Evolutionary conservation across 345 rosid genomes (phyloP).

Genomic region (Gossypioides kirkii): DNA sequence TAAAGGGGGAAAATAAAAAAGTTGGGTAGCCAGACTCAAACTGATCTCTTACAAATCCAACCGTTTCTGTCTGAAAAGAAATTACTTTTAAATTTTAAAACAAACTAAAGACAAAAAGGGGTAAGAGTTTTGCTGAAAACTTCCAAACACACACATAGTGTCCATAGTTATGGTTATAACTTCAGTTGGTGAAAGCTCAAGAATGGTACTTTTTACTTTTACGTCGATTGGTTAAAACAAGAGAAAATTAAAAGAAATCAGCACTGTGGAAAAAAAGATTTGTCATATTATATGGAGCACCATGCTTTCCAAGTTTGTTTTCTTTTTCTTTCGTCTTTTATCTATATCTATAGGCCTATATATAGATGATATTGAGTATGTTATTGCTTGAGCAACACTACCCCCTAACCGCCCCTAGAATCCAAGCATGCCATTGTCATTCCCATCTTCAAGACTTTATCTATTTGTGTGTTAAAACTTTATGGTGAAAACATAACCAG

Average conservation of each 20-base stretch:
- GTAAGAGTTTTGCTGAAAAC: neutral
- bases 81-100: too few relatives aligned
- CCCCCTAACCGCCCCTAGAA: conserved; percentile 23
- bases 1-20: too few relatives aligned
- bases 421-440: conserved; percentile 11
- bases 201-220: neutral
- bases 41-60: neutral
- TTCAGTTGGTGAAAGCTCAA: neutral
- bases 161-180: neutral
- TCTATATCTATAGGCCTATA: neutral
- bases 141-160: neutral
- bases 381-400: conserved; percentile 21
- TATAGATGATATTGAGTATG: neutral
- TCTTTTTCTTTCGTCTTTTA: neutral
- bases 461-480: conserved; percentile 8
- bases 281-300: neutral
- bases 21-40: neutral
- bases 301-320: neutral
- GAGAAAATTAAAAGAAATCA: neutral
- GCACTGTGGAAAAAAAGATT: neutral
- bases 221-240: neutral
- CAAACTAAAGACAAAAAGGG: too few relatives aligned
- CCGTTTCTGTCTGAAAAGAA: neutral
- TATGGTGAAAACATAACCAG: conserved; percentile 40
- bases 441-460: neutral